These are phyloP conservation scores for Penicillium lagena DNA, from an alignment of 495 filamentous ascomycete genomes.

Conservation along the genomic window DNA sequence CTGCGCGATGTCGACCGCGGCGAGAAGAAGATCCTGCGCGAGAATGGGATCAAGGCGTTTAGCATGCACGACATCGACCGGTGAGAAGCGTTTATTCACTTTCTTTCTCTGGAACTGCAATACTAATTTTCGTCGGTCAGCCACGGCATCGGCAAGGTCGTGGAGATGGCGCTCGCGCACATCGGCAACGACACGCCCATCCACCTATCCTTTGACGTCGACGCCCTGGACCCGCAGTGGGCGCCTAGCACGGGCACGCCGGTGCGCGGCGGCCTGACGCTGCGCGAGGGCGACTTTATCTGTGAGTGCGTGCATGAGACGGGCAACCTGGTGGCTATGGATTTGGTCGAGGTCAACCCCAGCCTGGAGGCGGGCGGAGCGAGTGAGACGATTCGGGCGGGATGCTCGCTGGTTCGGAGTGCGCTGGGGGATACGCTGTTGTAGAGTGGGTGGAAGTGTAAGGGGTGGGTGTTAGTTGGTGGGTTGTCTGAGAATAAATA, in stretches of 20 bases:
- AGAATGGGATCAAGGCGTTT: conserved; percentile 90
- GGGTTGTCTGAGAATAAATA: conserved; percentile 1
- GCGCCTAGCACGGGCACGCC: conserved; percentile 95
- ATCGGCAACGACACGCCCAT: conserved; percentile 92
- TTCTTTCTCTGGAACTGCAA: neutral
- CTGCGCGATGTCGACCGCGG: conserved; percentile 84
- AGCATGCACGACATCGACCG: conserved; percentile 97
- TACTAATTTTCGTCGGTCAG: conserved; percentile 25
- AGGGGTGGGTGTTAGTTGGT: neutral
- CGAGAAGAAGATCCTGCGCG: conserved; percentile 84
- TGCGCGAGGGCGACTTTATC: conserved; percentile 96
- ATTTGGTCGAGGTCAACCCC: conserved; percentile 96
- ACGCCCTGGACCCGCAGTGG: conserved; percentile 92
- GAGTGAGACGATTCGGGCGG: conserved; percentile 80
- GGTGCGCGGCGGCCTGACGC: conserved; percentile 88
- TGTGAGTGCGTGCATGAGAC: conserved; percentile 94
- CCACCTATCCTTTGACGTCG: conserved; percentile 95
- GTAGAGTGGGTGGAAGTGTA: conserved; percentile 26
- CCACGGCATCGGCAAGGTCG: conserved; percentile 88
- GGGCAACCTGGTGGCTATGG: conserved; percentile 83
- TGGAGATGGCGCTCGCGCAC: conserved; percentile 95
- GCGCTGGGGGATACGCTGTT: conserved; percentile 86
- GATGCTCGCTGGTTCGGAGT: conserved; percentile 85
- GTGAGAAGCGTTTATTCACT: conserved; percentile 28
- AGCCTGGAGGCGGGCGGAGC: conserved; percentile 71